Percentiles rank a stretch among this genome's conserved stretches.
Evolutionary conservation across 352 stramenopile species (phyloP).

Genomic region (Phytopythium montanum): DNA sequence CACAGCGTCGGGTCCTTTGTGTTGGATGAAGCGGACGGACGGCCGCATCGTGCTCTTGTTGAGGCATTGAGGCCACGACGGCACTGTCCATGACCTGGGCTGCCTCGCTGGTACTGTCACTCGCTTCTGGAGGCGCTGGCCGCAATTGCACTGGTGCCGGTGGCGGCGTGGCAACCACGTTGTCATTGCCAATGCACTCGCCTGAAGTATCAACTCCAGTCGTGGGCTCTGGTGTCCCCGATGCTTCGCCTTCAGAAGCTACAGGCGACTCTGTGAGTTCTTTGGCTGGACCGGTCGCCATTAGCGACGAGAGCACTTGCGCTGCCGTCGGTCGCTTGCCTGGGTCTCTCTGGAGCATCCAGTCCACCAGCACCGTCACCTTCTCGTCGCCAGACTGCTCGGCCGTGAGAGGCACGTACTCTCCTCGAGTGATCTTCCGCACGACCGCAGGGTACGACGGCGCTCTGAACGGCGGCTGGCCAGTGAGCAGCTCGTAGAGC

Average conservation of each 20-base stretch:
- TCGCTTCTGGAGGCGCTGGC: not conserved
- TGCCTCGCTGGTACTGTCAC: not conserved
- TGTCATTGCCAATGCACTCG: not conserved
- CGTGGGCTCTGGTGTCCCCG: not conserved
- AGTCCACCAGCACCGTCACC: constrained; percentile 13
- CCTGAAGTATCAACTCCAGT: not conserved
- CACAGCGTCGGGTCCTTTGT: no score
- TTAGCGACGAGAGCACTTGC: not conserved
- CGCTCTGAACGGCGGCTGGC: constrained; percentile 56
- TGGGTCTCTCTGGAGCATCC: constrained; percentile 35
- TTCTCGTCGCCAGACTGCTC: constrained; percentile 9
- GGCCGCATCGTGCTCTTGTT: not conserved
- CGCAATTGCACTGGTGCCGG: not conserved
- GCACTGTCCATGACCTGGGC: not conserved
- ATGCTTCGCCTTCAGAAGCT: not conserved
- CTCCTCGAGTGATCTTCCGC: constrained; percentile 34
- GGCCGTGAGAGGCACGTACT: constrained; percentile 23
- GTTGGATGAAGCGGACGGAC: not conserved
- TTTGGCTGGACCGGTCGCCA: not conserved
- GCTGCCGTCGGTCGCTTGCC: constrained; percentile 10
- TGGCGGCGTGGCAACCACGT: not conserved
- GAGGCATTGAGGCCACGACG: not conserved
- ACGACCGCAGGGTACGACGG: constrained; percentile 46
- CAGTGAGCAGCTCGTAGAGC: constrained; percentile 61
- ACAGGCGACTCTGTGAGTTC: not conserved